These are phyloP conservation scores for Arxiozyma slooffiae DNA, from an alignment of 1,139 yeast genomes.

Conservation along the genomic window DNA sequence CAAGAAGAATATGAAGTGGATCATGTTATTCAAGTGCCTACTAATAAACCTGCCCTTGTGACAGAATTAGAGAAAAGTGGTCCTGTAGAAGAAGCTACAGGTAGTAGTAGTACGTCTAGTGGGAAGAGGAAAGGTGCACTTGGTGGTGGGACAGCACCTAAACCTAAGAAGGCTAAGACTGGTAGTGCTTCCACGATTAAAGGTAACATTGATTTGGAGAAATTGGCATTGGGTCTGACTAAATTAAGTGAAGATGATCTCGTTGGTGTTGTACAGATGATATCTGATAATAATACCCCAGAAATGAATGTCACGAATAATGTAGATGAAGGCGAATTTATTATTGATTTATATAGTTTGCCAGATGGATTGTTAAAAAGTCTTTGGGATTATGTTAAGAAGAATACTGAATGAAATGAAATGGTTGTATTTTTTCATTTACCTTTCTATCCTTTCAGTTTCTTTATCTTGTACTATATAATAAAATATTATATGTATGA, in stretches of 20 bases:
- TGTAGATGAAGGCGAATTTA: constrained; percentile 93
- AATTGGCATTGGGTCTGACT: constrained; percentile 81
- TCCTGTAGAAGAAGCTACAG: constrained; percentile 38
- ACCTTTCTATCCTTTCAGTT: no score
- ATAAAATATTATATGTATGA: background rate
- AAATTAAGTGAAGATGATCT: constrained; percentile 86
- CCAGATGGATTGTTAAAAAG: constrained; percentile 88
- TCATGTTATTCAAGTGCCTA: constrained; percentile 67
- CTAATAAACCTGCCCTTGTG: constrained; percentile 63
- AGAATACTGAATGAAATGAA: constrained; percentile 34
- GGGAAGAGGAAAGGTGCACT: constrained; percentile 33
- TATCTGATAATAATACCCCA: constrained; percentile 86
- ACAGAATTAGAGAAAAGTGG: constrained; percentile 74
- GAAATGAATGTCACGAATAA: constrained; percentile 96
- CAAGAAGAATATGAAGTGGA: constrained; percentile 70
- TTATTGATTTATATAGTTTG: constrained; percentile 87
- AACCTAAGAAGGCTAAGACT: constrained; percentile 56
- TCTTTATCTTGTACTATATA: background rate
- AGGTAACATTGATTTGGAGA: constrained; percentile 77
- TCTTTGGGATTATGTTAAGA: constrained; percentile 88
- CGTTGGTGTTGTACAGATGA: constrained; percentile 93
- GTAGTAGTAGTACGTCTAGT: constrained; percentile 4
- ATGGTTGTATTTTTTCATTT: no score
- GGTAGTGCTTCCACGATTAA: constrained; percentile 38
- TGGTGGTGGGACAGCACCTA: constrained; percentile 33